phyloP scores from a whole-genome alignment of 768 basidiomycete genomes.

The Trametes punicea region DNA sequence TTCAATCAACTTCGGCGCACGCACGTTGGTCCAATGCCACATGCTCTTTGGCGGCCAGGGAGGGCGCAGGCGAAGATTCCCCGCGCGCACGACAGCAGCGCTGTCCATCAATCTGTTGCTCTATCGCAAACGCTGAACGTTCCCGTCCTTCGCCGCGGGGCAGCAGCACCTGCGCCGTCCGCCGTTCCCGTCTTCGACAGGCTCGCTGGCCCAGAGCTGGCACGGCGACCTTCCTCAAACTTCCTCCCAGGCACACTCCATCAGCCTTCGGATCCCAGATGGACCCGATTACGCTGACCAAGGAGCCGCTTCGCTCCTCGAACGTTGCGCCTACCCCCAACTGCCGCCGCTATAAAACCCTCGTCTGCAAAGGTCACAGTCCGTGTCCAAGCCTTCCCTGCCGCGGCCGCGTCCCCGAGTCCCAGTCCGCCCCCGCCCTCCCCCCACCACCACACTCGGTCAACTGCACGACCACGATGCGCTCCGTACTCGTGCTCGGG shows the following conservation, averaged over 20 bases:
- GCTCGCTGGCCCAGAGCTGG: no score
- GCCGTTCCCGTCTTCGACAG: no score
- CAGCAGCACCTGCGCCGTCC: no score
- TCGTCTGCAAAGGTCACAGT: no score
- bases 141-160: background rate
- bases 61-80: background rate
- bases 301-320: no score
- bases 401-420: background rate
- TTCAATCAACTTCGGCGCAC: no score
- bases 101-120: background rate
- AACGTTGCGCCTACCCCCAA: no score
- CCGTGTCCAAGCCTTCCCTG: no score
- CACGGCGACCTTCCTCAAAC: background rate
- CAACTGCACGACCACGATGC: background rate
- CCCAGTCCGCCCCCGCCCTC: background rate
- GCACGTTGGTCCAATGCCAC: constrained; percentile 8
- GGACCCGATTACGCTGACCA: background rate
- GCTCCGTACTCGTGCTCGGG: background rate
- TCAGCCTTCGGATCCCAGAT: background rate
- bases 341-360: no score
- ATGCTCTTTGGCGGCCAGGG: background rate
- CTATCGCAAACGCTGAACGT: background rate
- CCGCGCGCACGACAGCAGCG: constrained; percentile 6
- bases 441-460: background rate
- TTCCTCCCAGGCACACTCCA: background rate